Evolutionary conservation across 1,284 basidiomycete genomes (phyloP).

Genomic region (Ganoderma sinense): DNA sequence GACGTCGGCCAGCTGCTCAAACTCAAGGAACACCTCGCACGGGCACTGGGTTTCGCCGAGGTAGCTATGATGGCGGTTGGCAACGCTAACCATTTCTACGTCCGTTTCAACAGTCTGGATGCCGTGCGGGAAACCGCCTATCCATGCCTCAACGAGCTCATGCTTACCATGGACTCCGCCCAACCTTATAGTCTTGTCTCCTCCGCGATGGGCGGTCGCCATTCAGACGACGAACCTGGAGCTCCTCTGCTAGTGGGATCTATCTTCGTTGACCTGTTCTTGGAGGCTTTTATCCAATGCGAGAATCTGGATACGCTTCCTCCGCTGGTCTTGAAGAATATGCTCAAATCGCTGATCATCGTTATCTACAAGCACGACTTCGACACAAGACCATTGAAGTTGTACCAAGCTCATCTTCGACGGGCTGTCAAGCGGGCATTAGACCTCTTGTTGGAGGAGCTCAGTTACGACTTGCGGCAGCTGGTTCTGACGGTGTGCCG

Average conservation of each 20-base stretch:
- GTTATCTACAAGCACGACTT: conserved; percentile 76
- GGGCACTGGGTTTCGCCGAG: conserved; percentile 60
- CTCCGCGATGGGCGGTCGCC: conserved; percentile 55
- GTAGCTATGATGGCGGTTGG: conserved; percentile 53
- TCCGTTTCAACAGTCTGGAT: conserved; percentile 57
- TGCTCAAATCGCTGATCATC: conserved; percentile 69
- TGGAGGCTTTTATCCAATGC: conserved; percentile 56
- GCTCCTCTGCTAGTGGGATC: conserved; percentile 62
- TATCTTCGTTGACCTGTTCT: conserved; percentile 64
- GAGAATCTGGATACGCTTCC: conserved; percentile 55
- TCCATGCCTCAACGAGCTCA: conserved; percentile 65
- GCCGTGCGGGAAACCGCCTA: conserved; percentile 52
- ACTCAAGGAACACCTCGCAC: conserved; percentile 67
- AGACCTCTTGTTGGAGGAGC: conserved; percentile 54
- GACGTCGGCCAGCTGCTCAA: conserved; percentile 61
- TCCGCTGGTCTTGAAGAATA: conserved; percentile 58
- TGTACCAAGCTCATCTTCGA: conserved; percentile 59
- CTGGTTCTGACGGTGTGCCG: conserved; percentile 65
- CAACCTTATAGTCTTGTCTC: conserved; percentile 54
- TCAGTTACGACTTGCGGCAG: conserved; percentile 72
- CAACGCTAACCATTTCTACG: conserved; percentile 56
- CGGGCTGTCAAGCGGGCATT: conserved; percentile 58
- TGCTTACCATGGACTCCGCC: conserved; percentile 64
- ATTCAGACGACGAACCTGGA: conserved; percentile 51
- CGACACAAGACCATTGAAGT: conserved; percentile 56